Base-by-base conservation (phyloP, 2,329 filamentous ascomycete genomes). In the Pseudonectria buxi region DNA sequence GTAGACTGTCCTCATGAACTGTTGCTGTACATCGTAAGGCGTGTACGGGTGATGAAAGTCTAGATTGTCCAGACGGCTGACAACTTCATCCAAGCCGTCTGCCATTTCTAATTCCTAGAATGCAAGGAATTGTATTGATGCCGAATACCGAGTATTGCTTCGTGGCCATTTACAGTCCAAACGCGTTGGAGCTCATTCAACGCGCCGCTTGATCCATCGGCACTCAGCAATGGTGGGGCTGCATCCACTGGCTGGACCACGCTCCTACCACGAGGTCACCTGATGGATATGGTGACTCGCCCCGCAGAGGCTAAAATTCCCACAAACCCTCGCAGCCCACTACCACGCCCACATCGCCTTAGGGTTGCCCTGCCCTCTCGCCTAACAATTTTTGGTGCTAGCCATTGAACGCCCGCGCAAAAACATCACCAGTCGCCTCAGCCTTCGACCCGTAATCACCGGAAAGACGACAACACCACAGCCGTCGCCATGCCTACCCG, bases 1-100 rank as follows among this genome's bases (percentile, higher is more conserved):
- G 55, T 94, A 95, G 5, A 92, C 72, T 1, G 83, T 75, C 47
- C 72, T 78, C 89, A 95, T 95, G 55, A 95, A 94, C 47, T 90
- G 69, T 29, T 82, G 71, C 54, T 95, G 89, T 28, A 95, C 92
- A 34, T 84, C 74, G 59, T 95, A 95, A 1, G 89, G 89, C 22
- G 78, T 76, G 57, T 82, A 95, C 0, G 89, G 89, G 55, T 95
- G 89, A 53, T 94, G 78, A 56, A 94, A 95, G 50, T 88, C 69
- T 26, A 70, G 54, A 3, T 60, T 59, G 13, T 53, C 49, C 13
- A 62, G 27, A 6, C 32, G 30, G 9, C 30, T 35, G 1, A 50
- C 37, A 15, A 54, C 41, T 29, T 38, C 35, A 4, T 55, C 41
- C 18, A 50, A 28, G 0, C 34, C 37, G 6, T 37, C 33, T 1